Conservation (phyloP, 805 yeast species). For the Pichia sporocuriosa region DNA sequence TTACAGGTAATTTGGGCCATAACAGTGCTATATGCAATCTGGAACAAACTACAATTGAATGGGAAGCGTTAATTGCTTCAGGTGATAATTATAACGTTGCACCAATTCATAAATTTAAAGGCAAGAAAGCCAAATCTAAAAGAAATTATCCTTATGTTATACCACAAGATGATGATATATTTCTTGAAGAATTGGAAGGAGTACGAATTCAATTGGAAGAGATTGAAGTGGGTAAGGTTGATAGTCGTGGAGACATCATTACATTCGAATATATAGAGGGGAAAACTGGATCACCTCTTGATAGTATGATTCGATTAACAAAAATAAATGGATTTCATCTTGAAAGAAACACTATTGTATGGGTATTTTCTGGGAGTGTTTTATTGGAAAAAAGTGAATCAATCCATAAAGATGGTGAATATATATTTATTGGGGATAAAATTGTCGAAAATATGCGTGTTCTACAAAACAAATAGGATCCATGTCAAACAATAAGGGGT, state of each 20-base stretch:
- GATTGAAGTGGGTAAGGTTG: slow-evolving; percentile 34
- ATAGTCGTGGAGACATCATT: slow-evolving; percentile 32
- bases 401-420: not conserved
- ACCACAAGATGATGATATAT: slow-evolving; percentile 26
- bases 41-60: slow-evolving; percentile 3
- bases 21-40: not conserved
- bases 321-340: slow-evolving; percentile 3
- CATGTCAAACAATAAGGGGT: too few relatives aligned
- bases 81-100: slow-evolving; percentile 4
- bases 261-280: slow-evolving; percentile 18
- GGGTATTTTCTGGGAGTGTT: not conserved
- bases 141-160: not conserved
- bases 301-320: not conserved
- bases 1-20: slow-evolving; percentile 17
- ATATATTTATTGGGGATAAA: not conserved
- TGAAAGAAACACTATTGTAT: not conserved
- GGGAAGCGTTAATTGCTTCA: slow-evolving; percentile 13
- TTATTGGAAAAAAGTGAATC: not conserved
- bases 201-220: slow-evolving; percentile 42
- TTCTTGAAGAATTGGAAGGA: slow-evolving; percentile 36
- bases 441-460: slow-evolving; percentile 1
- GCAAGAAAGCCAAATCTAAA: too few relatives aligned
- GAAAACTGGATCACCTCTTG: not conserved
- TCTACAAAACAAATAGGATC: not conserved
- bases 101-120: slow-evolving; percentile 2